Conservation (phyloP, 192 early-diverging fungal genomes). For the Coemansia sp. region DNA sequence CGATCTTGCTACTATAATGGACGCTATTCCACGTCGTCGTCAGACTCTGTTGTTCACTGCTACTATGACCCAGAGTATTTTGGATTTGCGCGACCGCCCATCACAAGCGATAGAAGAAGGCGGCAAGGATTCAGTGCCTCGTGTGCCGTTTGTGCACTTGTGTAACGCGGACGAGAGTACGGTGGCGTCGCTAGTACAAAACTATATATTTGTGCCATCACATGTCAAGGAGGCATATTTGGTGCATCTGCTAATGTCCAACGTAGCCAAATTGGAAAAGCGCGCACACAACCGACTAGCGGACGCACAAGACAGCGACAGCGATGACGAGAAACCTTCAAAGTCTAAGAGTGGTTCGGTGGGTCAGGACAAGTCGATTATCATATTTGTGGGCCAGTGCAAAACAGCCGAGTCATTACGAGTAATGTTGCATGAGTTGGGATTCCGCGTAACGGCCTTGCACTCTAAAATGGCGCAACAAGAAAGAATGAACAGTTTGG, state of each 20-base stretch:
- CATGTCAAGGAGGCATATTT: slow-evolving; percentile 90
- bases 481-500: slow-evolving; percentile 87
- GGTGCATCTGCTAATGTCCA: slow-evolving; percentile 66
- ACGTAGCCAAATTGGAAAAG: slow-evolving; percentile 34
- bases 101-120: not conserved
- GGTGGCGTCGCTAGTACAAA: slow-evolving; percentile 85
- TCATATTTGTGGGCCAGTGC: slow-evolving; percentile 93
- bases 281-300: slow-evolving; percentile 34
- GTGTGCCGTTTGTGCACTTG: slow-evolving; percentile 46
- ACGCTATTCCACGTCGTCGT: slow-evolving; percentile 74
- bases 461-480: slow-evolving; percentile 94
- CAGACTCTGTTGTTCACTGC: slow-evolving; percentile 97
- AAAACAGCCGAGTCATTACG: slow-evolving; percentile 82
- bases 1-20: slow-evolving; percentile 81
- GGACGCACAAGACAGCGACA: slow-evolving; percentile 32
- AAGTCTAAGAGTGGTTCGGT: not conserved
- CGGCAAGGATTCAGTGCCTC: not conserved
- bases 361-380: slow-evolving; percentile 76
- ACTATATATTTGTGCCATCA: slow-evolving; percentile 91
- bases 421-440: slow-evolving; percentile 89
- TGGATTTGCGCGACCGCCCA: slow-evolving; percentile 63
- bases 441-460: slow-evolving; percentile 84
- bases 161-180: slow-evolving; percentile 62
- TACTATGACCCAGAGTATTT: slow-evolving; percentile 91
- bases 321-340: not conserved